A percentile compares a stretch with the other conserved stretches of the same genome.
phyloP scores from a whole-genome alignment of 2,329 filamentous ascomycete species.

The Albifimbria verrucaria region DNA sequence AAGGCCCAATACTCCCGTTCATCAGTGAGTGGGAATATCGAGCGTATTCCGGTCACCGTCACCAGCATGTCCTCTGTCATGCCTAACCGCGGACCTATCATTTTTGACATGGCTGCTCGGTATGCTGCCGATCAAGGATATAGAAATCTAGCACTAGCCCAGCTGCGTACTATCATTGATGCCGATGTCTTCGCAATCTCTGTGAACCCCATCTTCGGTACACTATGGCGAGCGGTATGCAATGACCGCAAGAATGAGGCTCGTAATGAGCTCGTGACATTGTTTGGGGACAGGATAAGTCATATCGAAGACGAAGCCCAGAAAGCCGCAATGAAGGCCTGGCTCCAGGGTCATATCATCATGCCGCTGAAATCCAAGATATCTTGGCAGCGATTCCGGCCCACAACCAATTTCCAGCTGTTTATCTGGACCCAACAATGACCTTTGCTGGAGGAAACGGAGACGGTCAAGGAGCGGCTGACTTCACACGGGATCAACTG shows the following conservation, averaged over 20 bases:
- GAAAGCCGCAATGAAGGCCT: no score
- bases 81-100: slow-evolving; percentile 4
- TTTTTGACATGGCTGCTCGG: background rate
- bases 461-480: no score
- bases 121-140: slow-evolving; percentile 17
- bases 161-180: slow-evolving; percentile 20
- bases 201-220: slow-evolving; percentile 43
- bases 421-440: no score
- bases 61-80: slow-evolving; percentile 14
- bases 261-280: slow-evolving; percentile 27
- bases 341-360: no score
- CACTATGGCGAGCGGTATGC: slow-evolving; percentile 42
- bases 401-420: no score
- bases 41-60: slow-evolving; percentile 8
- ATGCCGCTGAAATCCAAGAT: no score
- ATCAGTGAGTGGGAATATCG: slow-evolving; percentile 4
- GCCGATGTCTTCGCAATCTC: slow-evolving; percentile 37
- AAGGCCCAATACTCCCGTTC: no score
- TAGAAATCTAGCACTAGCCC: background rate
- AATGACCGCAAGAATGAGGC: slow-evolving; percentile 34
- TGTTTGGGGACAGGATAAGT: no score
- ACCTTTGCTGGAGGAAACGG: no score
- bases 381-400: no score
- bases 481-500: no score
- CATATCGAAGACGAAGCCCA: no score